These are phyloP conservation scores for Penicilliopsis zonata DNA, from an alignment of 495 filamentous ascomycete species.

Conservation along the genomic window DNA sequence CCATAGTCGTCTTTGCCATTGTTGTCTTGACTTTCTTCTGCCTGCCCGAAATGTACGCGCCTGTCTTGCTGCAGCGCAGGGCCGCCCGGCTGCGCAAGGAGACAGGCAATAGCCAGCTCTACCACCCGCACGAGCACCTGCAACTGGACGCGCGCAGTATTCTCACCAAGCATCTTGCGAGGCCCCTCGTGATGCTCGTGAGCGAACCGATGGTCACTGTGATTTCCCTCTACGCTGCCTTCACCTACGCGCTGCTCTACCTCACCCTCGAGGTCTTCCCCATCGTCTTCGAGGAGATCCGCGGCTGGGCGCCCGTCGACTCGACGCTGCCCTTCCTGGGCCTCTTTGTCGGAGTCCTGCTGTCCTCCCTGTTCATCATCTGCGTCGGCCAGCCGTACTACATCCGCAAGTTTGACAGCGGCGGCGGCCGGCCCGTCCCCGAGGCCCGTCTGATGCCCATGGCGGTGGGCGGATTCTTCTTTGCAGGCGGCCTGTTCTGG, in stretches of 20 bases:
- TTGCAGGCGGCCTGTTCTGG: conserved; percentile 34
- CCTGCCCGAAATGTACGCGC: conserved; percentile 21
- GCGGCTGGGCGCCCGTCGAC: conserved; percentile 12
- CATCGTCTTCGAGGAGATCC: conserved; percentile 19
- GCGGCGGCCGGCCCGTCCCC: conserved; percentile 12
- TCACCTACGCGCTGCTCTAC: conserved; percentile 23
- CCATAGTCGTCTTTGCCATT: conserved; percentile 16
- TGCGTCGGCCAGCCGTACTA: conserved; percentile 16
- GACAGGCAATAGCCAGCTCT: conserved; percentile 20
- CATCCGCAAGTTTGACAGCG: conserved; percentile 8
- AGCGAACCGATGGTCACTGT: conserved; percentile 27
- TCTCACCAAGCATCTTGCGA: conserved; percentile 20
- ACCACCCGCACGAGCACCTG: conserved; percentile 28
- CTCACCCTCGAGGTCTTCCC: conserved; percentile 20
- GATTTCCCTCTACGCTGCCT: conserved; percentile 25
- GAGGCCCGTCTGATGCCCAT: conserved; percentile 31
- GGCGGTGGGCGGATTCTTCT: conserved; percentile 34
- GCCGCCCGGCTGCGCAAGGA: conserved; percentile 17
- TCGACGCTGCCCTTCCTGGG: conserved; percentile 16
- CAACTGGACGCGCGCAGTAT: conserved; percentile 19
- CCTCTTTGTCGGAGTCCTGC: conserved; percentile 17
- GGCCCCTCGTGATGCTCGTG: conserved; percentile 25
- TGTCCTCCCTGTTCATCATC: conserved; percentile 12
- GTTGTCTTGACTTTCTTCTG: conserved; percentile 15
- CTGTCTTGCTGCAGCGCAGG: conserved; percentile 18